Evolutionary conservation across 306 rosid genomes (phyloP).

Genomic region (Lotus japonicus): DNA sequence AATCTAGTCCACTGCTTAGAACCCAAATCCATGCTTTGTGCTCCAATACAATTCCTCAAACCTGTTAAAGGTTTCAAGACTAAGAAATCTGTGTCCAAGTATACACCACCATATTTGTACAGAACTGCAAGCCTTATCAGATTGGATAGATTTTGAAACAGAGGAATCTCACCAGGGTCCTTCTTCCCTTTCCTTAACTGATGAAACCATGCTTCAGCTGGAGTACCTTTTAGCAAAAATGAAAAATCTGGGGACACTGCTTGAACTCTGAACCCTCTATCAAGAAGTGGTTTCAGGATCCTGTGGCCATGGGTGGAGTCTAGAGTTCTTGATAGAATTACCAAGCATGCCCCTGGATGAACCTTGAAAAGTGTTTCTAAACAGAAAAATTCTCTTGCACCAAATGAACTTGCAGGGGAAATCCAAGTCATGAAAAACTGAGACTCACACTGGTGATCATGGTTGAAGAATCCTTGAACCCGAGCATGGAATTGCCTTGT

Average conservation of each 20-base stretch:
- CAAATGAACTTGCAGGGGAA: conserved; percentile 38
- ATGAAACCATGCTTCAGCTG: conserved; percentile 48
- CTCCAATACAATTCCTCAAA: conserved; percentile 68
- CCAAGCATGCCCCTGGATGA: conserved; percentile 62
- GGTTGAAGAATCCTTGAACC: conserved; percentile 31
- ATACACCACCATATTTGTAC: conserved; percentile 73
- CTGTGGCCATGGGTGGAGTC: conserved; percentile 43
- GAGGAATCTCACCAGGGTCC: conserved; percentile 81
- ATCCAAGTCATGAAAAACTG: conserved; percentile 72
- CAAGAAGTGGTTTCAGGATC: conserved; percentile 54
- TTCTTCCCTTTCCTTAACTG: conserved; percentile 52
- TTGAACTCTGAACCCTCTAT: conserved; percentile 46
- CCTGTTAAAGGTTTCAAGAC: conserved; percentile 40
- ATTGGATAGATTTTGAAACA: conserved; percentile 73
- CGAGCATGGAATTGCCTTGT: conserved; percentile 41
- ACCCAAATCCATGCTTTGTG: conserved; percentile 47
- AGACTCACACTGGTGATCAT: conserved; percentile 33
- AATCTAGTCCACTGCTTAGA: conserved; percentile 60
- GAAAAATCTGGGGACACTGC: conserved; percentile 57
- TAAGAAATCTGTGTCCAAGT: conserved; percentile 67
- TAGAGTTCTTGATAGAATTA: conserved; percentile 58
- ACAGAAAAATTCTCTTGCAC: conserved; percentile 42
- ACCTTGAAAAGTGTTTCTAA: conserved; percentile 54
- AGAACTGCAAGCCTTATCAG: conserved; percentile 56
- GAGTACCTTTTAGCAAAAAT: conserved; percentile 47